phyloP scores from a whole-genome alignment of 805 yeast genomes.

The Naumovozyma castellii region DNA sequence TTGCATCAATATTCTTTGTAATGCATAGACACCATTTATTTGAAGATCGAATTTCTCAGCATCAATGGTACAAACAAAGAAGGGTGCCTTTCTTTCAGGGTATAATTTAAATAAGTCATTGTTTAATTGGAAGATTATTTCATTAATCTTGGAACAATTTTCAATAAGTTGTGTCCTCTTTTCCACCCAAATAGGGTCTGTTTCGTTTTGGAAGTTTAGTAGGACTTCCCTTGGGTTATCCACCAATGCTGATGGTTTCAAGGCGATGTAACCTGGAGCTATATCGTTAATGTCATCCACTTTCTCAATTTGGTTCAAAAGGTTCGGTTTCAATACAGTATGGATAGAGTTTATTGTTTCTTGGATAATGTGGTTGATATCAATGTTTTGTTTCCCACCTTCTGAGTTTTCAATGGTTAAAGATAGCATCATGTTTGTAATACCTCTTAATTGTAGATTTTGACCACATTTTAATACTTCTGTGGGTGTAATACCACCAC shows the following conservation, averaged over 20 bases:
- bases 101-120: conserved; percentile 37
- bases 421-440: conserved; percentile 90
- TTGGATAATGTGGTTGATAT: conserved; percentile 42
- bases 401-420: conserved; percentile 89
- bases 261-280: conserved; percentile 86
- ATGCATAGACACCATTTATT: conserved; percentile 73
- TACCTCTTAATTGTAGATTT: conserved; percentile 59
- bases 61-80: conserved; percentile 71
- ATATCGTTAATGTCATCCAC: conserved; percentile 50
- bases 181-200: conserved; percentile 39
- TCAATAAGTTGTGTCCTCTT: conserved; percentile 49
- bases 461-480: conserved; percentile 68
- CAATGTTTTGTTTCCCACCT: conserved; percentile 49
- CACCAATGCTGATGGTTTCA: conserved; percentile 87
- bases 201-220: conserved; percentile 40
- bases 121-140: conserved; percentile 47
- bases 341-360: conserved; percentile 61
- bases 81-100: conserved; percentile 62
- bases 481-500: conserved; percentile 75
- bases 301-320: conserved; percentile 43
- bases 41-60: conserved; percentile 88
- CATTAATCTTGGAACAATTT: conserved; percentile 57
- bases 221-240: conserved; percentile 67
- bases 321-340: conserved; percentile 61
- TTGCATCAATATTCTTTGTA: conserved; percentile 72